Conservation (phyloP, 768 basidiomycete species). For the Hirschioporus abietinus region DNA sequence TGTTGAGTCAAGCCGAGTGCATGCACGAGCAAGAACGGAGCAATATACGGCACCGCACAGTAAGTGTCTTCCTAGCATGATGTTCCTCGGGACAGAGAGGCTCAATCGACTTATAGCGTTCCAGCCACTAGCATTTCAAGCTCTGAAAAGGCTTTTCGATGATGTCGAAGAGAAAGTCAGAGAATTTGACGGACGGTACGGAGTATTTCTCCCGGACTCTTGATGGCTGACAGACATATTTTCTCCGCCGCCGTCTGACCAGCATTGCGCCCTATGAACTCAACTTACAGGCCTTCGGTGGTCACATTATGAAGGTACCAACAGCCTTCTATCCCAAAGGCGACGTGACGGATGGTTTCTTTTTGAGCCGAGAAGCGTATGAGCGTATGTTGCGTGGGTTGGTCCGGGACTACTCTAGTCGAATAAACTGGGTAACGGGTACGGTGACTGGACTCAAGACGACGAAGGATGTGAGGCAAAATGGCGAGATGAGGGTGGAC, state of each 20-base stretch:
- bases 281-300: background rate
- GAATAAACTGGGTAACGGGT: constrained; percentile 20
- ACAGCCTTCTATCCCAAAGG: background rate
- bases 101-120: constrained; percentile 8
- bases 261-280: background rate
- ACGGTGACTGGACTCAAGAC: constrained; percentile 23
- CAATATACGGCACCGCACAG: constrained; percentile 24
- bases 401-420: background rate
- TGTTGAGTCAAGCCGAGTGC: constrained; percentile 16
- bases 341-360: background rate
- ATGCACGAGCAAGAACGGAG: constrained; percentile 19
- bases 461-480: background rate
- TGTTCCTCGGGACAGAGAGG: background rate
- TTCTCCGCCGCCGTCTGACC: too few species aligned
- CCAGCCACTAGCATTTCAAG: constrained; percentile 14
- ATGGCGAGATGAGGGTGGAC: background rate
- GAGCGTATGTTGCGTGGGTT: background rate
- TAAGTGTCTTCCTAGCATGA: background rate
- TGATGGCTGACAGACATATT: background rate
- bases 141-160: constrained; percentile 17
- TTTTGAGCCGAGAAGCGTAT: background rate
- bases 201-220: background rate
- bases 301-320: background rate
- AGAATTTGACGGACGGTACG: background rate
- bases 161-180: background rate